Conservation (phyloP, 2,329 filamentous ascomycete genomes). For the Aspergillus intermedius region DNA sequence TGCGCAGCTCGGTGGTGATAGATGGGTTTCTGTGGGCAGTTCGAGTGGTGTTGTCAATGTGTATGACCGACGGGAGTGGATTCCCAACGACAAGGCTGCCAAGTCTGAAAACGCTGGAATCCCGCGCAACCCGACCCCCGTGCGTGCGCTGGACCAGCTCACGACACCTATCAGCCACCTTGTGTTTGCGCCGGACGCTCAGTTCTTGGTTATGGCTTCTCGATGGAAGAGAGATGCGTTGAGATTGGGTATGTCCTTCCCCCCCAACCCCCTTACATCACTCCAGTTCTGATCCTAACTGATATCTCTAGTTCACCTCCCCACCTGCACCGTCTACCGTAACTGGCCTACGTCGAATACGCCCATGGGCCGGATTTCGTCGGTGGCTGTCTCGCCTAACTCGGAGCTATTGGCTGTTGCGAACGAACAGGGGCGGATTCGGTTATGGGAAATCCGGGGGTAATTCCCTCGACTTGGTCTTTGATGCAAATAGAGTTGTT, state of each 20-base stretch:
- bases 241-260: slow-evolving; percentile 48
- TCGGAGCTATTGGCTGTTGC: slow-evolving; percentile 73
- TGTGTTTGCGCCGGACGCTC: slow-evolving; percentile 79
- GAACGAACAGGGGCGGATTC: slow-evolving; percentile 81
- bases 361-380: slow-evolving; percentile 74
- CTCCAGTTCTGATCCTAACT: slow-evolving; percentile 3
- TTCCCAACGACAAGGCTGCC: slow-evolving; percentile 31
- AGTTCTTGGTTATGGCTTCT: slow-evolving; percentile 80
- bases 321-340: slow-evolving; percentile 85
- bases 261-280: background rate
- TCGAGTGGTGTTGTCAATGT: slow-evolving; percentile 86
- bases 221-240: slow-evolving; percentile 83
- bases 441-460: slow-evolving; percentile 79
- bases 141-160: slow-evolving; percentile 72
- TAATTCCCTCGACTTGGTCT: slow-evolving; percentile 31
- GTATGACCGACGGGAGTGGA: slow-evolving; percentile 72
- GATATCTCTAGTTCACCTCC: slow-evolving; percentile 62
- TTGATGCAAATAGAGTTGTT: too few relatives aligned
- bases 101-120: slow-evolving; percentile 42
- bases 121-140: slow-evolving; percentile 63
- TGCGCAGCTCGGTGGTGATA: slow-evolving; percentile 59
- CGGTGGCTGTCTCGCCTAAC: slow-evolving; percentile 60
- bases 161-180: slow-evolving; percentile 77
- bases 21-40: slow-evolving; percentile 84
- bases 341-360: slow-evolving; percentile 96